These are phyloP conservation scores for Camelina hispida DNA, from an alignment of 345 rosid species.

Conservation along the genomic window DNA sequence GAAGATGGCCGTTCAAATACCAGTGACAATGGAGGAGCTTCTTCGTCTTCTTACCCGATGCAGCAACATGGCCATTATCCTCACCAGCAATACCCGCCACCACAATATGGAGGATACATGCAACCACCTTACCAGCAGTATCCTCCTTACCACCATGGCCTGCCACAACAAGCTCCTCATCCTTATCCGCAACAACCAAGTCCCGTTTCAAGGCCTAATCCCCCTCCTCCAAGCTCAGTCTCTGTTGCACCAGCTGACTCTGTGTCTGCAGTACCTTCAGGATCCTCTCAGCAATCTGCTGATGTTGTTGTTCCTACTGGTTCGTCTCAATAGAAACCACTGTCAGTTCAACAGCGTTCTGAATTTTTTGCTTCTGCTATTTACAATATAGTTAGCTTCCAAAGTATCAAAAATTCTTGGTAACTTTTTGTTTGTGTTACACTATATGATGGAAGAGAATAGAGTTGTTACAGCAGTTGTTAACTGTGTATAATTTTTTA, in stretches of 20 bases:
- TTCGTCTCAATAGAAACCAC: too few species aligned
- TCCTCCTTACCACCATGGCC: constrained; percentile 54
- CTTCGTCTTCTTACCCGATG: constrained; percentile 52
- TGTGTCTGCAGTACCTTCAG: too few species aligned
- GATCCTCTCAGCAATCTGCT: too few species aligned
- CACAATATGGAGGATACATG: constrained; percentile 69
- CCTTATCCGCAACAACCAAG: constrained; percentile 51
- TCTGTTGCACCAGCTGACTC: too few species aligned
- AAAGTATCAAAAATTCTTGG: not conserved
- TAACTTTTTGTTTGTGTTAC: not conserved
- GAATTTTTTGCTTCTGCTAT: constrained; percentile 3
- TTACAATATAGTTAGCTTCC: not conserved
- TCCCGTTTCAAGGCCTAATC: constrained; percentile 38
- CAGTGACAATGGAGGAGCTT: constrained; percentile 57
- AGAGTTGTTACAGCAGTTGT: constrained; percentile 47
- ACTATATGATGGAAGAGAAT: not conserved
- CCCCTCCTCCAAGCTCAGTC: not conserved
- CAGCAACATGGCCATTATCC: too few species aligned
- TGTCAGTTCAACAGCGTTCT: too few species aligned
- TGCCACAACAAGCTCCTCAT: constrained; percentile 40
- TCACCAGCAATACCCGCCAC: constrained; percentile 54
- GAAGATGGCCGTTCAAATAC: constrained; percentile 58
- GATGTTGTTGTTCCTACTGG: too few species aligned
- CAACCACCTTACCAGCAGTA: constrained; percentile 74
- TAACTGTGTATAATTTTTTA: not conserved